Base-by-base conservation (phyloP, 345 rosid genomes). In the Kandelia obovata region DNA sequence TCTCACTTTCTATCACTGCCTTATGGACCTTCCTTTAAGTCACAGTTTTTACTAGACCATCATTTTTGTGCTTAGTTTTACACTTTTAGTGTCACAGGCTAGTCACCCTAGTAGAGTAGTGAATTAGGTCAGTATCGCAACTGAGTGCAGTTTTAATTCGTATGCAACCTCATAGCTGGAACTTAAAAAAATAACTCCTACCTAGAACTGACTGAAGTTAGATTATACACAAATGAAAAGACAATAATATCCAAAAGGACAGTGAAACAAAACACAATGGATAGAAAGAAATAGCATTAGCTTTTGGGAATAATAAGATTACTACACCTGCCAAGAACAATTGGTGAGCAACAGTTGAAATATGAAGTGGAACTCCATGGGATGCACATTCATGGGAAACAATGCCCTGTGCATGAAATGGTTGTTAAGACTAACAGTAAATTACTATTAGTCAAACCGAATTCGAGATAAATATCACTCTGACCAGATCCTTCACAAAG, bases 401-500 rank as follows among this genome's bases (percentile, higher is more conserved):
- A 85, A 93, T 93, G 69, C 97, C 98, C 98, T 93, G 79, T 31
- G 76, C 64, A 75, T 67, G 72, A 15, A 21, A 56, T 25, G 49
- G 49, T 43, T 43, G 49, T 43, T 13, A 43, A 43, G 19, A 75
- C 61, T 73, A 68, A n/a, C 65, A 23, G 56, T 16, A 31, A n/a
- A 7, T 46, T 31, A 8, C 43, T 51, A 66, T 15, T 5, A 7
- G 43, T 59, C 28, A 52, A 67, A 37, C 37, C 68, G 13, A 16
- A 53, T 5, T 64, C 1, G 52, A 62, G 53, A 25, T 21, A 67
- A 66, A 63, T 34, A 64, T 70, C 2, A 43, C 79, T 68, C 89
- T 74, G 64, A 93, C 97, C 91, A 93, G 82, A 83, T 93, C 98
- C 87, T 93, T 93, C 79, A 93, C 97, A 83, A 91, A 93, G 59